phyloP scores from a whole-genome alignment of 2,329 filamentous ascomycete species.

The Paramyrothecium roridum region DNA sequence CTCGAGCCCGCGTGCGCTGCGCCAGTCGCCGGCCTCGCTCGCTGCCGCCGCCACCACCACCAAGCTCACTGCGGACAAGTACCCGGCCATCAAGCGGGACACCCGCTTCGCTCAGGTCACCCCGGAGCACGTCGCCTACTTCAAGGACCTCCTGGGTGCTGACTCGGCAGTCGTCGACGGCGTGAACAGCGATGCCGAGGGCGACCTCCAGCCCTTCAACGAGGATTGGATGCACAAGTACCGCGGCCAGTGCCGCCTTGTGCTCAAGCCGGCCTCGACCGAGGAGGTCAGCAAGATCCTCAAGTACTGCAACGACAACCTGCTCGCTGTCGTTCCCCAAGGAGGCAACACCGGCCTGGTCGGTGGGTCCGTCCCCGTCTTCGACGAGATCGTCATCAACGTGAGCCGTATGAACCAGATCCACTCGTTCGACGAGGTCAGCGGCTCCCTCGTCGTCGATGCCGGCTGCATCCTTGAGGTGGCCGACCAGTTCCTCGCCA shows the following conservation, averaged over 20 bases:
- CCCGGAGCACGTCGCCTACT: conserved; percentile 75
- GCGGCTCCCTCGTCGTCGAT: conserved; percentile 84
- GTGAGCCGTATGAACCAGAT: conserved; percentile 88
- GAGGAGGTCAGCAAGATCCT: conserved; percentile 88
- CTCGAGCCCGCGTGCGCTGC: conserved; percentile 21
- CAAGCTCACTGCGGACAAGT: conserved; percentile 82
- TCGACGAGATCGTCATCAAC: conserved; percentile 96
- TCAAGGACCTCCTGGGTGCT: conserved; percentile 75
- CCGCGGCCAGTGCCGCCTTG: conserved; percentile 81
- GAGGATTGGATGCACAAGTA: conserved; percentile 99
- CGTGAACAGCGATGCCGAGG: conserved; percentile 63
- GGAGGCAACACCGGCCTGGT: conserved; percentile 96
- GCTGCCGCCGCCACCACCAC: conserved; percentile 7
- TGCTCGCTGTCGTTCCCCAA: conserved; percentile 91
- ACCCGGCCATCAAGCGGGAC: conserved; percentile 80
- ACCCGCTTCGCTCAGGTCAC: conserved; percentile 71
- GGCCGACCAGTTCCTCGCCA: conserved; percentile 80
- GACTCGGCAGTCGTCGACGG: conserved; percentile 82
- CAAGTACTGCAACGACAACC: conserved; percentile 91
- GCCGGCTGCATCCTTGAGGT: conserved; percentile 88
- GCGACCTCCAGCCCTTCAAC: conserved; percentile 90
- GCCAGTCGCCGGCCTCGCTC: conserved; percentile 14
- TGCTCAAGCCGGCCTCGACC: conserved; percentile 80
- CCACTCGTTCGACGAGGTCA: conserved; percentile 87
- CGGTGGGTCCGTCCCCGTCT: conserved; percentile 92